These are phyloP conservation scores for Yamadazyma trypodendri DNA, from an alignment of 1,139 yeast genomes.

Conservation along the genomic window DNA sequence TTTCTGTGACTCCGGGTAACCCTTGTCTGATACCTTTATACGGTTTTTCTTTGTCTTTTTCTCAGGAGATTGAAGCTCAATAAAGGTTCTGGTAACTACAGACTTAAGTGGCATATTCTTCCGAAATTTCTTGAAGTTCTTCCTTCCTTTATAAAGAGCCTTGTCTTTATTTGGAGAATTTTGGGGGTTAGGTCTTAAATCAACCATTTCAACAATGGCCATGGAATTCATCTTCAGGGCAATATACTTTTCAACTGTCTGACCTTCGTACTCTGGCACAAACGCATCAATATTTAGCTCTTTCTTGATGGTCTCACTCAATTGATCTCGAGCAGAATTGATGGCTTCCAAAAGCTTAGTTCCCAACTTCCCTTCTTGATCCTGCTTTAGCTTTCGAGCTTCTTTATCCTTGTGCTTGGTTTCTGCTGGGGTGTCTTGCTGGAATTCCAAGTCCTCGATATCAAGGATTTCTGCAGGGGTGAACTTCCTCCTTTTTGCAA, in stretches of 20 bases:
- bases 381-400: background rate
- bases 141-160: constrained; percentile 22
- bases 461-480: constrained; percentile 1
- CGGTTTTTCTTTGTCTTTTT: background rate
- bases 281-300: constrained; percentile 27
- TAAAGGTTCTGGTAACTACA: constrained; percentile 24
- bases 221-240: constrained; percentile 21
- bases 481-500: constrained; percentile 3
- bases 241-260: constrained; percentile 7
- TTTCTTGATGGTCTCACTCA: constrained; percentile 23
- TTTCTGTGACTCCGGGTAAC: constrained; percentile 1
- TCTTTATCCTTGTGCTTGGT: background rate
- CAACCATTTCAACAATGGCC: constrained; percentile 38
- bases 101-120: constrained; percentile 26
- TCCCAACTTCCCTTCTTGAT: background rate
- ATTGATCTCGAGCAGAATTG: constrained; percentile 28
- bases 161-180: constrained; percentile 4
- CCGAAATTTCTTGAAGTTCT: constrained; percentile 38
- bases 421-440: constrained; percentile 3
- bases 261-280: constrained; percentile 3
- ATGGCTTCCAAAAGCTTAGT: constrained; percentile 33
- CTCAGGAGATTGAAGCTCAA: constrained; percentile 19
- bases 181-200: constrained; percentile 19
- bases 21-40: background rate
- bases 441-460: constrained; percentile 5